These are phyloP conservation scores for Aureobasidium sp. DNA, from an alignment of 2,329 filamentous ascomycete genomes.

Conservation along the genomic window DNA sequence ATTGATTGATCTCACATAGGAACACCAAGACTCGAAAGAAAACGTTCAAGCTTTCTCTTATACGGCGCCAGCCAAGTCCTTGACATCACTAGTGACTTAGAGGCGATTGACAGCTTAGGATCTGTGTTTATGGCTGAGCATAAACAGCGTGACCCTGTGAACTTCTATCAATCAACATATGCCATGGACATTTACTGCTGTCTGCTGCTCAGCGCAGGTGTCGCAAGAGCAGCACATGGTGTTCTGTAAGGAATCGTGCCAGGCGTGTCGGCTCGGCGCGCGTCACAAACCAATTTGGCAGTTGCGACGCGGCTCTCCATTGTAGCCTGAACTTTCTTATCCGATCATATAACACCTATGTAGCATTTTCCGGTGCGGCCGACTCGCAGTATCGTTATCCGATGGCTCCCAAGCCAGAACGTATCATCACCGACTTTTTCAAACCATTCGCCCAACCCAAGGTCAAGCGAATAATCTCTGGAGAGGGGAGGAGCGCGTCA, in stretches of 20 bases:
- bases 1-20: background rate
- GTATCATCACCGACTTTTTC: conserved; percentile 41
- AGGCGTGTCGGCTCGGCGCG: background rate
- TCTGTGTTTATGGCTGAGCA: background rate
- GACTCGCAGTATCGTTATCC: background rate
- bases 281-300: conserved; percentile 4
- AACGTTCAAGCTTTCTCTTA: background rate
- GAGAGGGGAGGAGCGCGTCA: conserved; percentile 7
- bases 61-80: background rate
- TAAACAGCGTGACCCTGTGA: too few relatives aligned
- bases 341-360: background rate
- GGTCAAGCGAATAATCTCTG: conserved; percentile 14
- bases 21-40: background rate
- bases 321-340: conserved; percentile 3
- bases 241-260: background rate
- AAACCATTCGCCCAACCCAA: conserved; percentile 31
- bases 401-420: background rate
- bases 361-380: background rate
- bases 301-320: background rate
- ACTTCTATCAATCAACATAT: background rate
- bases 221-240: too few relatives aligned
- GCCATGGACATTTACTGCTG: background rate
- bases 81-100: background rate
- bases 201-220: background rate
- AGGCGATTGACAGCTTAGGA: background rate